Conservation (phyloP, 768 basidiomycete species). For the Phlebiopsis flavidoalba region DNA sequence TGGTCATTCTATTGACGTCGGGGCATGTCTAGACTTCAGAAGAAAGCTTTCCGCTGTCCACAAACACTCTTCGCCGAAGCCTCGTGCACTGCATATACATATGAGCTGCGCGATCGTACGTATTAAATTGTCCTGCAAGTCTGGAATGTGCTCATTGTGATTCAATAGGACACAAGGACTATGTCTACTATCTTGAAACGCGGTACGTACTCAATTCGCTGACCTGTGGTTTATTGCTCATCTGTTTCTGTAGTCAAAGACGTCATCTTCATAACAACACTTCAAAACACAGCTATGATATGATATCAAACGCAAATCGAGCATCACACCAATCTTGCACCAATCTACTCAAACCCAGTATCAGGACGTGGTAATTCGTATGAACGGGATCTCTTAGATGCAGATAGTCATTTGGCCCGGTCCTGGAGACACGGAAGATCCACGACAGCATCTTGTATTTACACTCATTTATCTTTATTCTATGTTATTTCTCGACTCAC, state of each 20-base stretch:
- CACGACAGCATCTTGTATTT: neutral
- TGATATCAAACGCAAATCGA: neutral
- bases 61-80: constrained; percentile 41
- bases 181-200: constrained; percentile 12
- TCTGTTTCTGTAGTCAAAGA: constrained; percentile 1
- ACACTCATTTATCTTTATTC: neutral
- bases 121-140: constrained; percentile 9
- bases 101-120: constrained; percentile 55
- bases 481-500: neutral
- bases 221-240: neutral
- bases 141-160: neutral
- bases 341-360: neutral
- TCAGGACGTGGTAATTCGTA: neutral
- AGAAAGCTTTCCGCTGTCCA: constrained; percentile 47
- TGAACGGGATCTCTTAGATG: neutral
- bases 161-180: constrained; percentile 9
- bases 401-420: neutral
- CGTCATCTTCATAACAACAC: constrained; percentile 2
- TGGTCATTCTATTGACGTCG: neutral
- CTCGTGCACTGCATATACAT: constrained; percentile 47
- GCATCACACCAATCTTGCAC: neutral
- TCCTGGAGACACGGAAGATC: neutral
- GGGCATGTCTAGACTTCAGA: constrained; percentile 36
- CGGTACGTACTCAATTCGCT: neutral
- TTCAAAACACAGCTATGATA: constrained; percentile 7